phyloP scores from a whole-genome alignment of 2,329 filamentous ascomycete species.

The Xylaria digitata region DNA sequence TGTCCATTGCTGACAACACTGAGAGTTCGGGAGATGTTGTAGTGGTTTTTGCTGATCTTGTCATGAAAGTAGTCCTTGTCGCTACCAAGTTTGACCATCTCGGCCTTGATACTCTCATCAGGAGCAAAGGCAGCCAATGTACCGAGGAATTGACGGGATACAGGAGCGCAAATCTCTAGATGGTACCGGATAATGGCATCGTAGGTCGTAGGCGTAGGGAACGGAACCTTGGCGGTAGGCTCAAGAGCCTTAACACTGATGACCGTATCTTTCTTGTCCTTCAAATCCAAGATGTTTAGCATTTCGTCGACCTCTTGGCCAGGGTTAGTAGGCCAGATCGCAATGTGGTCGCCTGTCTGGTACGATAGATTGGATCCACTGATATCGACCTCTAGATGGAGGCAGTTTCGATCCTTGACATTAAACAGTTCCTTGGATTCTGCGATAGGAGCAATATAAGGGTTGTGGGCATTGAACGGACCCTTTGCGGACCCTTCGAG shows the following conservation, averaged over 20 bases:
- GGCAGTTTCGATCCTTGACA: slow-evolving; percentile 89
- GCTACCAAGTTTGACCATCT: slow-evolving; percentile 87
- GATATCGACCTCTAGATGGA: slow-evolving; percentile 96
- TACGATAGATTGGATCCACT: slow-evolving; percentile 90
- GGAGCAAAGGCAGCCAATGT: slow-evolving; percentile 91
- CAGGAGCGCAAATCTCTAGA: slow-evolving; percentile 93
- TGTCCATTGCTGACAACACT: slow-evolving; percentile 76
- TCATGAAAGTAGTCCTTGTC: slow-evolving; percentile 97
- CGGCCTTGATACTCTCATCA: slow-evolving; percentile 82
- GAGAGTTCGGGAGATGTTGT: slow-evolving; percentile 90
- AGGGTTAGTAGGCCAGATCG: slow-evolving; percentile 95
- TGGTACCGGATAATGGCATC: slow-evolving; percentile 94
- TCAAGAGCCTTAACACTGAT: slow-evolving; percentile 92
- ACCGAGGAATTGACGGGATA: slow-evolving; percentile 94
- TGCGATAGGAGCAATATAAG: slow-evolving; percentile 92
- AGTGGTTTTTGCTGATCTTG: slow-evolving; percentile 81
- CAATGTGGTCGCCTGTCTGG: slow-evolving; percentile 97
- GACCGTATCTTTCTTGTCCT: slow-evolving; percentile 81
- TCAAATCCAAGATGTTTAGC: slow-evolving; percentile 79
- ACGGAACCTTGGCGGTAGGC: slow-evolving; percentile 95
- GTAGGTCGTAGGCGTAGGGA: slow-evolving; percentile 96
- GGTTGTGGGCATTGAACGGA: slow-evolving; percentile 96
- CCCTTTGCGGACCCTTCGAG: slow-evolving; percentile 85
- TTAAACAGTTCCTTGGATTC: slow-evolving; percentile 93
- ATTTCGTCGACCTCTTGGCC: slow-evolving; percentile 93